A percentile compares a stretch with the other conserved stretches of the same genome.
phyloP scores from a whole-genome alignment of 208 protist genomes.

The Endotrypanum monterogeii region DNA sequence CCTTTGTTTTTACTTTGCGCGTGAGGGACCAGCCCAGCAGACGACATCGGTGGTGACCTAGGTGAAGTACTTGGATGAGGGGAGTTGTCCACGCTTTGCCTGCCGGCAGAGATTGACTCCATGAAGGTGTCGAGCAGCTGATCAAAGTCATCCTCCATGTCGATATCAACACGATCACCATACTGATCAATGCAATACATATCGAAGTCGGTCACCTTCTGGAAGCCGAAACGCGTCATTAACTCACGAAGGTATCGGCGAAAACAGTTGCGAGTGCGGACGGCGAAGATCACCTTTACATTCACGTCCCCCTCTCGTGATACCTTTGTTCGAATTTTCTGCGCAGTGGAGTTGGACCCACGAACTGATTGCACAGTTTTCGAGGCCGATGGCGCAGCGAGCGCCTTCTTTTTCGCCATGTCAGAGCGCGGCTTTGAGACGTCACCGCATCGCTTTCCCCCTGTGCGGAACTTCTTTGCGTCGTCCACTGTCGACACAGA shows the following conservation, averaged over 20 bases:
- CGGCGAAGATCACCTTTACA: conserved; percentile 69
- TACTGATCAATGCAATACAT: conserved; percentile 76
- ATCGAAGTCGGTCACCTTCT: conserved; percentile 63
- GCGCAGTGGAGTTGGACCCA: background rate
- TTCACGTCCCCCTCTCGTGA: conserved; percentile 78
- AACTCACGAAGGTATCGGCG: conserved; percentile 48
- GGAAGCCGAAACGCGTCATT: conserved; percentile 73
- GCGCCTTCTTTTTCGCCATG: background rate
- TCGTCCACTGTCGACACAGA: background rate
- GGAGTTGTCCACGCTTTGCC: background rate
- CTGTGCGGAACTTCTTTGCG: background rate
- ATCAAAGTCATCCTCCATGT: conserved; percentile 66
- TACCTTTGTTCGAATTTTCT: conserved; percentile 60
- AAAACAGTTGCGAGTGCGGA: conserved; percentile 41
- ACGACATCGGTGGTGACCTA: background rate
- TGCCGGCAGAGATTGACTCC: background rate
- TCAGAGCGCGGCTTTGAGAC: background rate
- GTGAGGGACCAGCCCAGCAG: background rate
- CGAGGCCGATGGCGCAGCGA: background rate
- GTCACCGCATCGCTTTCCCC: background rate
- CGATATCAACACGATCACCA: conserved; percentile 82
- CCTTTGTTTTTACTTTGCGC: background rate
- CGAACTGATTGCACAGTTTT: background rate
- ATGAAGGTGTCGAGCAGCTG: conserved; percentile 47
- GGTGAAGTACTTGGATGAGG: background rate